Percentiles rank a stretch among this genome's conserved stretches.
Evolutionary conservation across 768 basidiomycete species (phyloP).

Genomic region (Leccinum broughii): DNA sequence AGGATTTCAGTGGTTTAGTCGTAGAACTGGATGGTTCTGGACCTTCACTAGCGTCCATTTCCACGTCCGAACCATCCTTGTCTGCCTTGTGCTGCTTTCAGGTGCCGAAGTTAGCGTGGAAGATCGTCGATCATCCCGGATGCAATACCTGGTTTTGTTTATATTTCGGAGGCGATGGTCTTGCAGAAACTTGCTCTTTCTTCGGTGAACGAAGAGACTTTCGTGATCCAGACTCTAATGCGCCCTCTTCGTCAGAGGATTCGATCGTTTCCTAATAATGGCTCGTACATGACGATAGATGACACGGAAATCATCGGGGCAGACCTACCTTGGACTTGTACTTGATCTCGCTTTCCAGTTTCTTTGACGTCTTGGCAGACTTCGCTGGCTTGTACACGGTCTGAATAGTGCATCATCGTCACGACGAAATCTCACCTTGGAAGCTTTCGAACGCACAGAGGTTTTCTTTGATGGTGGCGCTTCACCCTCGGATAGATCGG

Average conservation of each 20-base stretch:
- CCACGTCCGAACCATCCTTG: conserved; percentile 9
- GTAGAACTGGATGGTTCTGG: conserved; percentile 16
- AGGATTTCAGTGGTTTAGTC: conserved; percentile 5
- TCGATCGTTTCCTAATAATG: conserved; percentile 26
- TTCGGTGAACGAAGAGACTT: conserved; percentile 10
- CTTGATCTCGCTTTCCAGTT: conserved; percentile 21
- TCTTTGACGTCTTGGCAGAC: conserved; percentile 11
- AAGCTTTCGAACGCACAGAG: conserved; percentile 8
- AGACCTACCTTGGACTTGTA: conserved; percentile 30
- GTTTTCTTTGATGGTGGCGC: conserved; percentile 12
- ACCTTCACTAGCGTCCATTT: conserved; percentile 7
- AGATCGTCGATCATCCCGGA: background rate
- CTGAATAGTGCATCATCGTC: background rate
- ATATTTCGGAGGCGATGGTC: conserved; percentile 11
- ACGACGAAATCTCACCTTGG: conserved; percentile 9
- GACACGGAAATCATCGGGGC: background rate
- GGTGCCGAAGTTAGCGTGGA: background rate
- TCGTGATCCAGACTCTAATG: conserved; percentile 2
- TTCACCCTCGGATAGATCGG: conserved; percentile 2
- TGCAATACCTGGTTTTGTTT: conserved; percentile 15
- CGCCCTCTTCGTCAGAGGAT: conserved; percentile 30
- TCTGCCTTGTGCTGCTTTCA: conserved; percentile 1
- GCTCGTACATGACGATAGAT: background rate
- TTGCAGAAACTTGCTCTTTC: conserved; percentile 6
- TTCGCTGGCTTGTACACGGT: conserved; percentile 12